Percentiles rank a stretch among this genome's conserved stretches.
phyloP scores from a whole-genome alignment of 257 asterid genomes.

The Lycium barbarum region DNA sequence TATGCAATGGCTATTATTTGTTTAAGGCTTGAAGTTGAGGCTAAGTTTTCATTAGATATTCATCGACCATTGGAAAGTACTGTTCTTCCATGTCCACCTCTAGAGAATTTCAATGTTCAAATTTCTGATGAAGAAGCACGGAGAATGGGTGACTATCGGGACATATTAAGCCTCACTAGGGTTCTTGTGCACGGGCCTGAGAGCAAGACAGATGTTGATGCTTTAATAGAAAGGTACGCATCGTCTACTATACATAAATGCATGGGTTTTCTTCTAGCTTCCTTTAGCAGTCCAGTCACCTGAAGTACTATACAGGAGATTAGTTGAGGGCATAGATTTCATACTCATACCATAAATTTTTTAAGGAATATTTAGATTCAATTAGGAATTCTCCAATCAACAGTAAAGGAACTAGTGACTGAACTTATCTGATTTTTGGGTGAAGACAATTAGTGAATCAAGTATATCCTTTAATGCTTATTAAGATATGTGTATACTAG shows the following conservation, averaged over 20 bases:
- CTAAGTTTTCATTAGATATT: conserved; percentile 45
- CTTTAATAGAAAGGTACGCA: conserved; percentile 71
- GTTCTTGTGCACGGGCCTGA: conserved; percentile 97
- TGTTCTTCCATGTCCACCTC: conserved; percentile 46
- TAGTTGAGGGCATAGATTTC: conserved; percentile 14
- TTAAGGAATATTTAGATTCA: neutral
- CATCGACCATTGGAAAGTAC: conserved; percentile 44
- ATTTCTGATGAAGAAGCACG: conserved; percentile 71
- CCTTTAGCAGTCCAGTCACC: conserved; percentile 11
- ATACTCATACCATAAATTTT: neutral
- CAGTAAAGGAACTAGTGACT: conserved; percentile 20
- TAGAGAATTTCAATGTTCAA: conserved; percentile 37
- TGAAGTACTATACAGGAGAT: conserved; percentile 11
- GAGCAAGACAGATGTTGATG: conserved; percentile 90
- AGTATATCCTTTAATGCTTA: neutral
- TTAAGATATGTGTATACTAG: conserved; percentile 6
- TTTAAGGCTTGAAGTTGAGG: conserved; percentile 78
- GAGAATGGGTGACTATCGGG: conserved; percentile 86
- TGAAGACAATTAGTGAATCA: neutral
- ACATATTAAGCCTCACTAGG: conserved; percentile 89
- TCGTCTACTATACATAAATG: conserved; percentile 11
- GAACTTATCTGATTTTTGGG: neutral
- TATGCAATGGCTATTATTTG: conserved; percentile 97
- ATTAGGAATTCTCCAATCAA: neutral
- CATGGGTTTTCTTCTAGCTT: conserved; percentile 14